phyloP scores from a whole-genome alignment of 2,329 filamentous ascomycete species.

The Sarocladium brachiariae region DNA sequence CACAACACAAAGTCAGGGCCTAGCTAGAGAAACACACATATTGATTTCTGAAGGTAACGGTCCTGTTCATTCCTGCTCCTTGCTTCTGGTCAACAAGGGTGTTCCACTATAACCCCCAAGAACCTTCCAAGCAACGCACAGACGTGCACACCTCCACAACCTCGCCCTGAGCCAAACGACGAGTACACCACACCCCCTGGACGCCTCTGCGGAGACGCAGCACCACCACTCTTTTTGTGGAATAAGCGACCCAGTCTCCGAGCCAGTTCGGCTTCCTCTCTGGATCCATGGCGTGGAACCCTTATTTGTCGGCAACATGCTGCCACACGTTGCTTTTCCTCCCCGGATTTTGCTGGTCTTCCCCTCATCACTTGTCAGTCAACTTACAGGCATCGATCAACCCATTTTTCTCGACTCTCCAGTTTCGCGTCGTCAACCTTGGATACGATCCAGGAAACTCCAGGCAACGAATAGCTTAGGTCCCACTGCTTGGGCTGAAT shows the following conservation, averaged over 20 bases:
- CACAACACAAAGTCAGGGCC: background rate
- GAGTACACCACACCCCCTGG: slow-evolving; percentile 4
- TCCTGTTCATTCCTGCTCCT: background rate
- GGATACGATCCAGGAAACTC: background rate
- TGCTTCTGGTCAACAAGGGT: background rate
- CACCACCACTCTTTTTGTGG: slow-evolving; percentile 2
- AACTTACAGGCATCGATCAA: slow-evolving; percentile 5
- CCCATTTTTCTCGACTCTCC: background rate
- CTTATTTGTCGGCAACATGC: slow-evolving; percentile 9
- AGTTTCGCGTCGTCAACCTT: background rate
- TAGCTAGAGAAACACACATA: too few relatives aligned
- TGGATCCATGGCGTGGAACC: slow-evolving; percentile 6
- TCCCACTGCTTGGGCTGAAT: background rate
- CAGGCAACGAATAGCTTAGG: background rate
- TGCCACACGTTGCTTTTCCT: slow-evolving; percentile 8
- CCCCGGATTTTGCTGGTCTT: slow-evolving; percentile 7
- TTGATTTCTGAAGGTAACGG: background rate
- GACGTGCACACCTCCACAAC: background rate
- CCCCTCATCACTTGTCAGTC: slow-evolving; percentile 2
- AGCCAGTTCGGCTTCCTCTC: slow-evolving; percentile 1
- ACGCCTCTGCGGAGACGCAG: slow-evolving; percentile 1
- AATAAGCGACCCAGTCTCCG: slow-evolving; percentile 8
- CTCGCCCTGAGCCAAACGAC: background rate
- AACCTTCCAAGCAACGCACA: background rate
- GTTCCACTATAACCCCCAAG: background rate